Conservation (phyloP, 306 rosid genomes). For the Cucurbita argyrosperma region DNA sequence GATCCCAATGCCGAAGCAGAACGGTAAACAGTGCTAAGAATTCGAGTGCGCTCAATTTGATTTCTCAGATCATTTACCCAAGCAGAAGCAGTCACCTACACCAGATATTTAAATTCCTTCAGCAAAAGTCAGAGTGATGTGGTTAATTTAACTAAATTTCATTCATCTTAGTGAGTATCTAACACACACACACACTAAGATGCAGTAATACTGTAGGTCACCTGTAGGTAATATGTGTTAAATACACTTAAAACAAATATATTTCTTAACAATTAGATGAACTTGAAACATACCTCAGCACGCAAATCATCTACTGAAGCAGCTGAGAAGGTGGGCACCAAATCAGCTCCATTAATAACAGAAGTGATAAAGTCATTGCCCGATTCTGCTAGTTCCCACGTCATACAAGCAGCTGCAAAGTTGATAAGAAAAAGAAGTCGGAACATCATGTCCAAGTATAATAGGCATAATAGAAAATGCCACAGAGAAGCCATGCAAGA, state of each 20-base stretch:
- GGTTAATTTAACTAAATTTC: background rate
- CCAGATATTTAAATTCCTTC: background rate
- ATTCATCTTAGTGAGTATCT: background rate
- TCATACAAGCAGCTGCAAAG: conserved; percentile 91
- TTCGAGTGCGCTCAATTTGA: conserved; percentile 85
- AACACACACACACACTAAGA: background rate
- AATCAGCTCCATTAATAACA: conserved; percentile 83
- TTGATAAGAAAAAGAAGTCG: background rate
- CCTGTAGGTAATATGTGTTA: too few relatives aligned
- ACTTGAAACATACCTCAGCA: conserved; percentile 41
- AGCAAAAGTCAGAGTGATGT: background rate
- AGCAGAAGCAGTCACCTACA: conserved; percentile 91
- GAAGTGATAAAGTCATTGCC: conserved; percentile 62
- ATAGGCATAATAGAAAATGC: background rate
- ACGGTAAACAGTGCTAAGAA: conserved; percentile 83
- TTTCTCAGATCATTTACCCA: conserved; percentile 92
- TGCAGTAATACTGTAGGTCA: too few relatives aligned
- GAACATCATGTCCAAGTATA: conserved; percentile 11
- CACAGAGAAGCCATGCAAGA: background rate
- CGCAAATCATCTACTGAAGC: conserved; percentile 93
- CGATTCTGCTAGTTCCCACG: conserved; percentile 96
- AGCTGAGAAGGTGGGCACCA: conserved; percentile 94
- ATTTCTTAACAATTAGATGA: background rate
- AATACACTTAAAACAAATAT: background rate
- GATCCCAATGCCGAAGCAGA: conserved; percentile 97